phyloP scores from a whole-genome alignment of 2,329 filamentous ascomycete genomes.

The Pseudogymnoascus sp. region DNA sequence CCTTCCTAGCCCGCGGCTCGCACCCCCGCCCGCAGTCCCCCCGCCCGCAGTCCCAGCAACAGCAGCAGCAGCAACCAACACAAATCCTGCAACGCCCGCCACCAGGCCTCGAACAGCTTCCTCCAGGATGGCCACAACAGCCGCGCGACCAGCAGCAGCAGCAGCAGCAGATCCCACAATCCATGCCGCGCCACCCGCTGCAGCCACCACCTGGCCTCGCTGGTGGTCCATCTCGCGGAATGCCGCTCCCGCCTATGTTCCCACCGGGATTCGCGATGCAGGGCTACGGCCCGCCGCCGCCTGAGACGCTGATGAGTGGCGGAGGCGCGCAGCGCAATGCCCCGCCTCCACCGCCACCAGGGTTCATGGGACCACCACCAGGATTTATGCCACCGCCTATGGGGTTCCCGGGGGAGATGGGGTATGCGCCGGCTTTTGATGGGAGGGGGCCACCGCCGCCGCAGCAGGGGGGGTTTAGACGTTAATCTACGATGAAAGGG shows the following conservation, averaged over 20 bases:
- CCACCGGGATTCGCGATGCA: conserved; percentile 53
- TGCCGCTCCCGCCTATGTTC: conserved; percentile 50
- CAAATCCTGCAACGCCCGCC: conserved; percentile 60
- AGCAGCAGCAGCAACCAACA: conserved; percentile 48
- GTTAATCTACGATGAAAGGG: background rate
- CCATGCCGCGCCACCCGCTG: conserved; percentile 42
- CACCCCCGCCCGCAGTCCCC: conserved; percentile 20
- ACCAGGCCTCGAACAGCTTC: conserved; percentile 53
- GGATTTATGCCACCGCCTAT: conserved; percentile 50
- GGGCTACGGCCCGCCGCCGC: conserved; percentile 39
- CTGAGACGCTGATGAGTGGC: conserved; percentile 33
- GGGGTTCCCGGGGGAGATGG: conserved; percentile 46
- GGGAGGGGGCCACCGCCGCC: conserved; percentile 48
- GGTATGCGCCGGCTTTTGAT: conserved; percentile 47
- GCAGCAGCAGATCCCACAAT: conserved; percentile 24
- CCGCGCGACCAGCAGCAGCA: conserved; percentile 33
- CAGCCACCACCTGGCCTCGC: conserved; percentile 54
- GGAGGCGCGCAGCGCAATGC: conserved; percentile 30
- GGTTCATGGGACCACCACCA: conserved; percentile 29
- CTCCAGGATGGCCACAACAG: conserved; percentile 47
- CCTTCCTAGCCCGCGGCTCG: conserved; percentile 22
- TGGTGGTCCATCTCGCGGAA: conserved; percentile 31
- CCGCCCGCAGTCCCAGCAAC: conserved; percentile 41
- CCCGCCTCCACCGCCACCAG: conserved; percentile 43
- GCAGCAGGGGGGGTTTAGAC: background rate